These are phyloP conservation scores for Penicillium sp. DNA, from an alignment of 2,329 filamentous ascomycete genomes.

Conservation along the genomic window DNA sequence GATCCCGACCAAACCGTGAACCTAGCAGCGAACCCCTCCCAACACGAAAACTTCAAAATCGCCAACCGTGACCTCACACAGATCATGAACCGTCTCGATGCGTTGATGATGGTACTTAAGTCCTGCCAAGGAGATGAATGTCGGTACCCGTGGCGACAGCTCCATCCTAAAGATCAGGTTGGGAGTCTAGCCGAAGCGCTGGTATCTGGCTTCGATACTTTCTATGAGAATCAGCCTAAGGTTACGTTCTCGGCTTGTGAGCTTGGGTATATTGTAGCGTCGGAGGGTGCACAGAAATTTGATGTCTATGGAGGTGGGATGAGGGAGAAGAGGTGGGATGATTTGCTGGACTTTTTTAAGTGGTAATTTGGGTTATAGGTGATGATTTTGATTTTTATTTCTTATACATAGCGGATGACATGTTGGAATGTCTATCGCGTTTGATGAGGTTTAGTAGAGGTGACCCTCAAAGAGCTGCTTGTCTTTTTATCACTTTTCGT, in stretches of 20 bases:
- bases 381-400: background rate
- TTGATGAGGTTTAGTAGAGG: too few species aligned
- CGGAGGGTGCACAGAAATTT: slow-evolving; percentile 55
- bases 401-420: background rate
- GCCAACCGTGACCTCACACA: slow-evolving; percentile 29
- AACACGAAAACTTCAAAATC: slow-evolving; percentile 17
- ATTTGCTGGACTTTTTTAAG: slow-evolving; percentile 5
- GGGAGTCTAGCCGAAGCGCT: slow-evolving; percentile 55
- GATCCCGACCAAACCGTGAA: slow-evolving; percentile 58
- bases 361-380: slow-evolving; percentile 1
- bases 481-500: too few species aligned
- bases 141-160: slow-evolving; percentile 56
- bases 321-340: slow-evolving; percentile 12
- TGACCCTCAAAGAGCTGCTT: too few species aligned
- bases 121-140: slow-evolving; percentile 59
- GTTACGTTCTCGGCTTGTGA: slow-evolving; percentile 58
- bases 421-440: background rate
- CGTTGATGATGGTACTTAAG: slow-evolving; percentile 62
- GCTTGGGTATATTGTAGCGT: slow-evolving; percentile 56
- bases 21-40: slow-evolving; percentile 26
- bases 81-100: slow-evolving; percentile 56
- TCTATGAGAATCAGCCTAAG: slow-evolving; percentile 54
- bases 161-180: slow-evolving; percentile 58
- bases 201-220: slow-evolving; percentile 49
- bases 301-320: slow-evolving; percentile 17